Evolutionary conservation across 345 rosid species (phyloP).

Genomic region (Salix brachista): DNA sequence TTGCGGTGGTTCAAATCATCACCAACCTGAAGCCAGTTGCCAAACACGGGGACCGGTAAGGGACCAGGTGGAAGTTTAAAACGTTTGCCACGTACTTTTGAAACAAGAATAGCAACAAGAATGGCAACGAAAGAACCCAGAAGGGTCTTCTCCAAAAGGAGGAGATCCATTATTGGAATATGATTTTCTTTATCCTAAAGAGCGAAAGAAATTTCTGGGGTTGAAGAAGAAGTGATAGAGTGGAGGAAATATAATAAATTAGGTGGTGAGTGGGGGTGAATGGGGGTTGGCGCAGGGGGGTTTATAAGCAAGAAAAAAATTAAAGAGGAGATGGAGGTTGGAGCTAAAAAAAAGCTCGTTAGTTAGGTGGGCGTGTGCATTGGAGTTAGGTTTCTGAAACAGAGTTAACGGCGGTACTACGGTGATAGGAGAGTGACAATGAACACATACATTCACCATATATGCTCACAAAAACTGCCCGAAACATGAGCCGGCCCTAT

Average conservation of each 20-base stretch:
- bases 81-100: slow-evolving; percentile 80
- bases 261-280: background rate
- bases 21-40: slow-evolving; percentile 99
- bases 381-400: background rate
- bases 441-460: too few relatives aligned
- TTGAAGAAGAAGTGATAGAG: background rate
- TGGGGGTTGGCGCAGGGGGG: background rate
- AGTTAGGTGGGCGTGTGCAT: slow-evolving; percentile 11
- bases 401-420: slow-evolving; percentile 1
- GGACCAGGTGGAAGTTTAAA: slow-evolving; percentile 95
- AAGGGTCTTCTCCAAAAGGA: slow-evolving; percentile 71
- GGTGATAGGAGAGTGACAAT: background rate
- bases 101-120: slow-evolving; percentile 55
- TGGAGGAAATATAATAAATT: background rate
- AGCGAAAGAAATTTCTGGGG: background rate
- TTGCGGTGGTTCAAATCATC: slow-evolving; percentile 95
- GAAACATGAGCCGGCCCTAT: too few relatives aligned
- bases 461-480: too few relatives aligned
- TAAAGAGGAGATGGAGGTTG: background rate
- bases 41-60: slow-evolving; percentile 75
- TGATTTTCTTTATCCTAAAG: background rate
- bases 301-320: background rate
- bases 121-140: slow-evolving; percentile 66
- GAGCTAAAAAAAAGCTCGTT: too few relatives aligned
- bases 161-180: slow-evolving; percentile 60